Evolutionary conservation across 139 green algal species (phyloP).

Genomic region (Chlorella sorokiniana): DNA sequence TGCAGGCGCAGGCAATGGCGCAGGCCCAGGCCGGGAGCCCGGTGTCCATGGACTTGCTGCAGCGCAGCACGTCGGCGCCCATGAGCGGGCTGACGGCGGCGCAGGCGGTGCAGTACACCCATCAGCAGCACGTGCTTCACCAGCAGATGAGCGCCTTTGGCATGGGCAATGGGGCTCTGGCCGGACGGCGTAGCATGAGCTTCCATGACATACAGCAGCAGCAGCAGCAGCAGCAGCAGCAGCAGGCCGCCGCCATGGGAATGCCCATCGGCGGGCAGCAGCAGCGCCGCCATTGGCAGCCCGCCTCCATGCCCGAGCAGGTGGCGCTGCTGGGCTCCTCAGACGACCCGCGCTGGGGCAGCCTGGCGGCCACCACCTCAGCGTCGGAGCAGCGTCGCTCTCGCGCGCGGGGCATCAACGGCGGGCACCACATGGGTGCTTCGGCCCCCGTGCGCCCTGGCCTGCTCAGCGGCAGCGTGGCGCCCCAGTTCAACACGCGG

Average conservation of each 20-base stretch:
- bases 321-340: conserved; percentile 30
- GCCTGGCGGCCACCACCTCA: conserved; percentile 10
- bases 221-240: neutral
- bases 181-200: conserved; percentile 20
- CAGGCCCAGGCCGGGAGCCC: conserved; percentile 5
- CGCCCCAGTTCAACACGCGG: neutral
- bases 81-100: conserved; percentile 25
- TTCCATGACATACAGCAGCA: conserved; percentile 23
- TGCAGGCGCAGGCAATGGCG: neutral
- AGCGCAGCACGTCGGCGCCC: conserved; percentile 10
- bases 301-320: conserved; percentile 41
- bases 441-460: conserved; percentile 5
- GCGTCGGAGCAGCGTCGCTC: conserved; percentile 1
- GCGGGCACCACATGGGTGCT: neutral
- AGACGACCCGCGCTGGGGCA: conserved; percentile 28
- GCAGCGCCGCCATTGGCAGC: conserved; percentile 25
- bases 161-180: neutral
- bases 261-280: conserved; percentile 7
- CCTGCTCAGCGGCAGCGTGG: conserved; percentile 8
- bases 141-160: conserved; percentile 21
- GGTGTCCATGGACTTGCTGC: conserved; percentile 17
- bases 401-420: neutral
- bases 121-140: neutral
- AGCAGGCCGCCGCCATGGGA: neutral
- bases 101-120: conserved; percentile 24